A percentile compares a stretch with the other conserved stretches of the same genome.
These are phyloP conservation scores for Diplosphaera chodatii DNA, from an alignment of 139 green algal genomes.

Conservation along the genomic window DNA sequence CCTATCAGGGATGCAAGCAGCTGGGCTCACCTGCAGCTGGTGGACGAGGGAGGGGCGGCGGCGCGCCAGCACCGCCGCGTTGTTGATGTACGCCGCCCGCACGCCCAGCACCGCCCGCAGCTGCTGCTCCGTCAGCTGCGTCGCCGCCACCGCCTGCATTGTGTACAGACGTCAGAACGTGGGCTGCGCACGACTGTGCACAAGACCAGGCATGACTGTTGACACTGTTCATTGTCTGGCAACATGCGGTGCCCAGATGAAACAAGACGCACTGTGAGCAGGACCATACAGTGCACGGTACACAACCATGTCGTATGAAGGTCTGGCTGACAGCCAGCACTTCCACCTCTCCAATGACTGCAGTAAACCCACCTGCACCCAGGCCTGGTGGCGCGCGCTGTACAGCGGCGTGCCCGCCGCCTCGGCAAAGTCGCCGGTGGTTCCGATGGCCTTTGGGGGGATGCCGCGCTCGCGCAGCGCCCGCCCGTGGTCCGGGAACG, in stretches of 20 bases:
- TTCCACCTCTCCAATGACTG: no score
- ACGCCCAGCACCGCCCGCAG: not conserved
- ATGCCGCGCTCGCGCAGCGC: not conserved
- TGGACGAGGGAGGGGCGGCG: not conserved
- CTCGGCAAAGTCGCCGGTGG: no score
- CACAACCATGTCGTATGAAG: no score
- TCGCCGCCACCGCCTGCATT: not conserved
- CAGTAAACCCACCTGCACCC: not conserved
- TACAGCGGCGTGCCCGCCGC: no score
- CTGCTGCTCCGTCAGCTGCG: not conserved
- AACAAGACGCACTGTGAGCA: no score
- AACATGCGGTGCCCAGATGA: no score
- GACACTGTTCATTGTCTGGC: no score
- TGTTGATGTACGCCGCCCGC: not conserved
- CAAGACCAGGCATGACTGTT: no score
- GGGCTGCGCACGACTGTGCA: no score
- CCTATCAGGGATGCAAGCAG: no score
- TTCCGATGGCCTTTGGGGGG: no score
- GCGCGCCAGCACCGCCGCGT: not conserved
- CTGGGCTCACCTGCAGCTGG: not conserved
- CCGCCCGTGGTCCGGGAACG: not conserved
- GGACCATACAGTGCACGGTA: no score
- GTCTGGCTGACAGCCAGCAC: not conserved
- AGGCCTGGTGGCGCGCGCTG: not conserved
- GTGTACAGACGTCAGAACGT: not conserved